A percentile compares a stretch with the other conserved stretches of the same genome.
These are phyloP conservation scores for Plantago ovata DNA, from an alignment of 257 asterid genomes.

Conservation along the genomic window DNA sequence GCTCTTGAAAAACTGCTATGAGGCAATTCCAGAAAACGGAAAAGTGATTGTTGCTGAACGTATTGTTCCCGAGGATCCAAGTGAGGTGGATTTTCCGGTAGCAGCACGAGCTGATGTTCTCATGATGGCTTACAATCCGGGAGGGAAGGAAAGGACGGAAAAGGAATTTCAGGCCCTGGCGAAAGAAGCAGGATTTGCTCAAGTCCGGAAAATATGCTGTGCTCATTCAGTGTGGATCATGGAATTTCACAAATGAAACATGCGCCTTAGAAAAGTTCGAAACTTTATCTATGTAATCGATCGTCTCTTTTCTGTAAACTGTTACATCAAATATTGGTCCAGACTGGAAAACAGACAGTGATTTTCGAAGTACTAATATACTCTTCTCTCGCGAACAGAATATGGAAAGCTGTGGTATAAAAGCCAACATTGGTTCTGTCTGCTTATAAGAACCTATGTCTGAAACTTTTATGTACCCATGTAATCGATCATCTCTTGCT, in stretches of 20 bases:
- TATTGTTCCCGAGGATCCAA: conserved; percentile 40
- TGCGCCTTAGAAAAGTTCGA: neutral
- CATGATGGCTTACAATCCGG: conserved; percentile 48
- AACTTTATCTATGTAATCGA: too few species aligned
- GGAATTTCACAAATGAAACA: neutral
- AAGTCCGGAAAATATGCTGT: conserved; percentile 29
- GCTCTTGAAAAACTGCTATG: conserved; percentile 45
- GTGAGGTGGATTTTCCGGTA: conserved; percentile 10
- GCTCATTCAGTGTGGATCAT: conserved; percentile 38
- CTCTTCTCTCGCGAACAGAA: too few species aligned
- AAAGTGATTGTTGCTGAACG: conserved; percentile 48
- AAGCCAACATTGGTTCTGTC: too few species aligned
- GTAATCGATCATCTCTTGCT: too few species aligned
- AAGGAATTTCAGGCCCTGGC: conserved; percentile 51
- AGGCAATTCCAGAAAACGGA: conserved; percentile 49
- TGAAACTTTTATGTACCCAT: too few species aligned
- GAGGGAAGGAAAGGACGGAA: conserved; percentile 65
- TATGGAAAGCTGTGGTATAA: too few species aligned
- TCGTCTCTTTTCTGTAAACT: too few species aligned
- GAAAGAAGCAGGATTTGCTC: conserved; percentile 38
- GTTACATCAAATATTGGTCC: too few species aligned
- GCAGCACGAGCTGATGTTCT: conserved; percentile 29
- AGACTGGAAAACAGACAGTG: too few species aligned
- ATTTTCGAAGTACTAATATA: too few species aligned
- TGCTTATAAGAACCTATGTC: too few species aligned